Evolutionary conservation across 2,329 filamentous ascomycete species (phyloP).

Genomic region (Cercospora zeina): DNA sequence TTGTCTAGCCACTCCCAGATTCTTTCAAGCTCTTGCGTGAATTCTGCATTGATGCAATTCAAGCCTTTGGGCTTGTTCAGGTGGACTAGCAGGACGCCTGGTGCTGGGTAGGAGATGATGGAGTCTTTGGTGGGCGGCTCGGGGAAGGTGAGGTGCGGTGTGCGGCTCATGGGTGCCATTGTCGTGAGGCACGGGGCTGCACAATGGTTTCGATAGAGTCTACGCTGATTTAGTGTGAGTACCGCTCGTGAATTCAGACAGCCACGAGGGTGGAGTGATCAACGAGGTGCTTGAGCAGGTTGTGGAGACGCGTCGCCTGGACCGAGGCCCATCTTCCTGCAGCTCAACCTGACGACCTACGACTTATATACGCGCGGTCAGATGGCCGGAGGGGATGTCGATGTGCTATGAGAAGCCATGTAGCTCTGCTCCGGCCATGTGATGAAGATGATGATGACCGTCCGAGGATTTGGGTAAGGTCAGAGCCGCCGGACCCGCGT

Average conservation of each 20-base stretch:
- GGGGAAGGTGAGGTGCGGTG: slow-evolving; percentile 29
- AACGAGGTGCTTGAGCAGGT: not conserved
- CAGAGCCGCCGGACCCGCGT: not conserved
- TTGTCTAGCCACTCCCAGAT: slow-evolving; percentile 40
- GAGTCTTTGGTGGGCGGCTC: slow-evolving; percentile 33
- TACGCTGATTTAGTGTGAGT: not conserved
- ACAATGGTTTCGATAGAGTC: not conserved
- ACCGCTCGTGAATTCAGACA: not conserved
- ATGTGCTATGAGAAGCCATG: not conserved
- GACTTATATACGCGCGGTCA: not conserved
- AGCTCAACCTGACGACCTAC: not conserved
- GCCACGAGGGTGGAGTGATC: not conserved
- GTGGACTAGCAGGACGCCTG: slow-evolving; percentile 38
- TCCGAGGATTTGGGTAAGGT: not conserved
- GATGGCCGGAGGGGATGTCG: no score
- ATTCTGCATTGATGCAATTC: slow-evolving; percentile 41
- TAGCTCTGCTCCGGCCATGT: not conserved
- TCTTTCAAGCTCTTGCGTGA: slow-evolving; percentile 37
- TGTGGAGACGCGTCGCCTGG: not conserved
- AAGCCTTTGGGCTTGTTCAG: slow-evolving; percentile 41
- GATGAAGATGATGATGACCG: not conserved
- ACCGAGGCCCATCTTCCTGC: not conserved
- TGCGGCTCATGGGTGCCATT: slow-evolving; percentile 27
- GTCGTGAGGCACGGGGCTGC: not conserved
- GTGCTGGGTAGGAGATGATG: slow-evolving; percentile 39